Base-by-base conservation (phyloP, 345 rosid species). In the Theobroma cacao region DNA sequence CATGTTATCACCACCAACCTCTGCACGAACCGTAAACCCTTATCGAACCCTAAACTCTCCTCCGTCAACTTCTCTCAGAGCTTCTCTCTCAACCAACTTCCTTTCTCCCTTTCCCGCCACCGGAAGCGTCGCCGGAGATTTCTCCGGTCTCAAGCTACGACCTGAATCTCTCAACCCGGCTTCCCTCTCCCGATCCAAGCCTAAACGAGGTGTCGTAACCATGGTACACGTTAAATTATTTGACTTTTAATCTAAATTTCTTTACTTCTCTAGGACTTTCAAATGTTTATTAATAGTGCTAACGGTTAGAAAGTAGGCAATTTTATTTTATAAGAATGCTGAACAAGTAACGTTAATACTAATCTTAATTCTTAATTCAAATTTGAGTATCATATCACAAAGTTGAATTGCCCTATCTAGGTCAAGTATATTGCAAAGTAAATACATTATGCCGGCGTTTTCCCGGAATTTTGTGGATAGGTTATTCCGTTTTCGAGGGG, bases 401-500 rank as follows among this genome's bases (percentile, higher is more conserved):
- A n/a, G 36, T 8, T 75, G 31, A 75, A 61, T 20, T 69, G 24
- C 55, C 14, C 14, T 28, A 68, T 68, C 40, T 8, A 31, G 15
- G 18, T 36, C 9, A 30, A 47, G 34, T 20, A 18, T 30, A 48
- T 24, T 18, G 4, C 31, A 76, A 67, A 13, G n/a, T 74, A 14
- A 53, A 61, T 47, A 71, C 14, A 12, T 60, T 38, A 56, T 17
- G 12, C 60, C 1, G 8, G 53, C 41, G 53, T 4, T 41, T 15
- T 14, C 69, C 69, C 28, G 38, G 12, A 52, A 53, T 24, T 65
- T 22, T 50, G 14, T 86, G 60, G 78, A 52, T 85, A 95, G 99
- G 98, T 93, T 80, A 93, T 92, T 86, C 97, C 99, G 15, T 92
- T 82, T 81, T 78, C 89, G 15, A 82, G 85, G 66, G 96, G 94